phyloP scores from a whole-genome alignment of 192 early-diverging fungal genomes.

The Coemansia sp. region DNA sequence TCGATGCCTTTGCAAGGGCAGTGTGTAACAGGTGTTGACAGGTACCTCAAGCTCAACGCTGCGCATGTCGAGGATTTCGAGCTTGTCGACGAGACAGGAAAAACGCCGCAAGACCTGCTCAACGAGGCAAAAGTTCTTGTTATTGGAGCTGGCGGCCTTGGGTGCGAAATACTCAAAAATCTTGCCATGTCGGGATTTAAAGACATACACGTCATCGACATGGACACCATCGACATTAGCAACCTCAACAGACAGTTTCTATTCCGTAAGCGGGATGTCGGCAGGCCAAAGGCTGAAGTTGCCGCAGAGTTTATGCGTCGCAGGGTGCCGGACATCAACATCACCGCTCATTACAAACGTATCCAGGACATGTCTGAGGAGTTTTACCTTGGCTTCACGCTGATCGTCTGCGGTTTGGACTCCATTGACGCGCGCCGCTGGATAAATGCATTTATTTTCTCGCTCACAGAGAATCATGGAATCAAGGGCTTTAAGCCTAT shows the following conservation, averaged over 20 bases:
- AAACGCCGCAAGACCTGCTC: constrained; percentile 51
- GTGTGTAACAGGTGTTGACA: constrained; percentile 32
- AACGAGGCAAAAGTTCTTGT: constrained; percentile 69
- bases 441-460: constrained; percentile 90
- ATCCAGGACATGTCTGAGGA: constrained; percentile 97
- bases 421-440: constrained; percentile 94
- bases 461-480: constrained; percentile 73
- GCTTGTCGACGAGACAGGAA: constrained; percentile 45
- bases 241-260: constrained; percentile 85
- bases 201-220: constrained; percentile 83
- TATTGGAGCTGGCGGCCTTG: constrained; percentile 82
- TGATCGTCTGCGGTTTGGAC: constrained; percentile 93
- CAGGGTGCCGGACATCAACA: constrained; percentile 65
- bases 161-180: constrained; percentile 84
- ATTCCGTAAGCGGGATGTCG: constrained; percentile 75
- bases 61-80: constrained; percentile 50
- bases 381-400: constrained; percentile 84
- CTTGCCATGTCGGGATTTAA: constrained; percentile 77
- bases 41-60: constrained; percentile 46
- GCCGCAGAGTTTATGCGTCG: constrained; percentile 75
- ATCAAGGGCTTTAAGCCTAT: constrained; percentile 79
- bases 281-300: constrained; percentile 74
- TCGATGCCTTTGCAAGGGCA: constrained; percentile 2
- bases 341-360: constrained; percentile 79
- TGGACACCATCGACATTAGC: constrained; percentile 85